Evolutionary conservation across 106 monocot species (phyloP).

Genomic region (Vanilla planifolia): DNA sequence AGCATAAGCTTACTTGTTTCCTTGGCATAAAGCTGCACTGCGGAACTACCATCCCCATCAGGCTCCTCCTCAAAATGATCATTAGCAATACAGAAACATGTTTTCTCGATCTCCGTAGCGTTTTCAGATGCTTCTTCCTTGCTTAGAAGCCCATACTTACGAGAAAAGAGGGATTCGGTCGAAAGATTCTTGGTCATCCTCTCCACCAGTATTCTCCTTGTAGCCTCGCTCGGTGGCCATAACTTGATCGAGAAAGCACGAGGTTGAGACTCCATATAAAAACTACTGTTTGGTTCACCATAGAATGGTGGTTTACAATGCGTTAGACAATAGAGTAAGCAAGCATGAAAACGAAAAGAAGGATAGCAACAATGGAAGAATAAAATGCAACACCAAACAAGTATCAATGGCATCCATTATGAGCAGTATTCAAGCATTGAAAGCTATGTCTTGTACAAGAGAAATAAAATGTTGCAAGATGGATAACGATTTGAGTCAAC

Average conservation of each 20-base stretch:
- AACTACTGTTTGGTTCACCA: not conserved
- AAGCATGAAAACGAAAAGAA: no score
- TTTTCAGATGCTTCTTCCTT: constrained; percentile 60
- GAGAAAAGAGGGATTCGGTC: constrained; percentile 74
- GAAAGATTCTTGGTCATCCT: constrained; percentile 81
- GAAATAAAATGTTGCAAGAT: no score
- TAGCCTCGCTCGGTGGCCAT: constrained; percentile 85
- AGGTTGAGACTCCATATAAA: constrained; percentile 30
- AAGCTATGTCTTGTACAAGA: no score
- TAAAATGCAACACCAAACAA: no score
- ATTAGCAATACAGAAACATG: constrained; percentile 50
- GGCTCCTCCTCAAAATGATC: constrained; percentile 70
- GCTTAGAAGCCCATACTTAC: constrained; percentile 65
- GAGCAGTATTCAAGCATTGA: no score
- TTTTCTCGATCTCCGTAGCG: constrained; percentile 67
- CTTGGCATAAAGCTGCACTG: constrained; percentile 90
- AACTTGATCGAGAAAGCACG: constrained; percentile 80
- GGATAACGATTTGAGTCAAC: no score
- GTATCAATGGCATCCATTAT: no score
- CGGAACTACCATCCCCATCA: constrained; percentile 90
- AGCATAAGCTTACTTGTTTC: constrained; percentile 87
- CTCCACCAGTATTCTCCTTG: constrained; percentile 69
- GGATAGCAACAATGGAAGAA: no score
- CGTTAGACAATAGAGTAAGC: no score
- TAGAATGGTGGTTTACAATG: no score